Percentiles rank a stretch among this genome's conserved stretches.
These are phyloP conservation scores for Podospora pseudopauciseta DNA, from an alignment of 495 filamentous ascomycete genomes.

Conservation along the genomic window DNA sequence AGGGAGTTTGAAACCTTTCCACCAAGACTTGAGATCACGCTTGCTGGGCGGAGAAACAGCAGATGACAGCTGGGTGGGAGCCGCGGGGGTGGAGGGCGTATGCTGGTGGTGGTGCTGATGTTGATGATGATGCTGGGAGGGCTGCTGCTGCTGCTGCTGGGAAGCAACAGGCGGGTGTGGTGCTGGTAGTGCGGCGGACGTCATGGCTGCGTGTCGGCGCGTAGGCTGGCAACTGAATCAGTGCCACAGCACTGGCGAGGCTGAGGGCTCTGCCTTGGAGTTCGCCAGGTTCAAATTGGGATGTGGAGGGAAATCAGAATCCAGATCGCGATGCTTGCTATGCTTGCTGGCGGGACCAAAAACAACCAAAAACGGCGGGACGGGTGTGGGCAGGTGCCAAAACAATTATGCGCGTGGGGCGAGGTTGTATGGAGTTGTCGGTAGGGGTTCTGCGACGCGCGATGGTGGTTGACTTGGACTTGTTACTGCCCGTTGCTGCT, in stretches of 20 bases:
- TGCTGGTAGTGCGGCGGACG: constrained; percentile 27
- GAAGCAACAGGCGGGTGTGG: constrained; percentile 20
- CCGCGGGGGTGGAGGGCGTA: constrained; percentile 18
- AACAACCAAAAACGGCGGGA: neutral
- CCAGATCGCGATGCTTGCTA: neutral
- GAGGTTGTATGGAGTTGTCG: neutral
- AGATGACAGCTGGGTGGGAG: constrained; percentile 26
- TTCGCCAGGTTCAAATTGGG: constrained; percentile 17
- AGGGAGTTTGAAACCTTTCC: constrained; percentile 79
- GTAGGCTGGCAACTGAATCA: constrained; percentile 19
- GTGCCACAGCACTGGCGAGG: constrained; percentile 22
- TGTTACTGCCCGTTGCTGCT: neutral
- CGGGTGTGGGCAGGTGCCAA: neutral
- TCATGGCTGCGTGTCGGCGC: constrained; percentile 32
- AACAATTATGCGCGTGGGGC: constrained; percentile 3
- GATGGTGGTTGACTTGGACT: neutral
- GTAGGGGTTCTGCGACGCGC: constrained; percentile 7
- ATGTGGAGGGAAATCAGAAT: constrained; percentile 5
- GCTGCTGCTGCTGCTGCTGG: constrained; percentile 12
- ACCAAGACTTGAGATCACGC: constrained; percentile 84
- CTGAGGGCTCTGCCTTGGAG: constrained; percentile 9
- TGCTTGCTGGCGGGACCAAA: neutral
- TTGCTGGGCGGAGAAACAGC: constrained; percentile 62
- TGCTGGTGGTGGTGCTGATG: constrained; percentile 11
- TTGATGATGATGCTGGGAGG: constrained; percentile 7